A percentile compares a stretch with the other conserved stretches of the same genome.
These are phyloP conservation scores for Phytophthora pluvialis DNA, from an alignment of 352 stramenopile genomes.

Conservation along the genomic window DNA sequence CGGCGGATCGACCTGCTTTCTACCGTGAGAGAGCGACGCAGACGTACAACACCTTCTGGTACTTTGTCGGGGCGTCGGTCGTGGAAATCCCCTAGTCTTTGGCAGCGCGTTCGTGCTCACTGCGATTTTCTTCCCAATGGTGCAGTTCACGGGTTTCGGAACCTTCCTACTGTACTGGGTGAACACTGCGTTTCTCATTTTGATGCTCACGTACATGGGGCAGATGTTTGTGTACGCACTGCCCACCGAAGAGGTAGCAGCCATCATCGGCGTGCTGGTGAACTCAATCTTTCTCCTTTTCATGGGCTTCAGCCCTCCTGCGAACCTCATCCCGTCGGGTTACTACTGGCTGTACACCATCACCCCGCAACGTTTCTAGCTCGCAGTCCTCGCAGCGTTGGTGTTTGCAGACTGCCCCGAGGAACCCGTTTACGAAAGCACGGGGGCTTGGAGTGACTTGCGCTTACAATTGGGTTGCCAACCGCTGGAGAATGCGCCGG, in stretches of 20 bases:
- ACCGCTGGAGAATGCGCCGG: slow-evolving; percentile 37
- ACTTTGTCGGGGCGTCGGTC: slow-evolving; percentile 68
- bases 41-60: slow-evolving; percentile 82
- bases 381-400: slow-evolving; percentile 36
- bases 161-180: slow-evolving; percentile 44
- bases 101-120: slow-evolving; percentile 42
- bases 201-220: slow-evolving; percentile 44
- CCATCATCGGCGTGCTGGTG: slow-evolving; percentile 33
- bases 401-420: slow-evolving; percentile 43
- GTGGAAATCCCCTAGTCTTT: slow-evolving; percentile 73
- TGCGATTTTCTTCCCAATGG: slow-evolving; percentile 48
- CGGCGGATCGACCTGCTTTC: slow-evolving; percentile 83
- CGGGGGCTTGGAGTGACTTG: slow-evolving; percentile 27
- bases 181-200: slow-evolving; percentile 35
- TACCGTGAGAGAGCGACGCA: slow-evolving; percentile 81
- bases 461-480: slow-evolving; percentile 44
- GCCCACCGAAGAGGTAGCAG: slow-evolving; percentile 35
- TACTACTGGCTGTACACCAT: slow-evolving; percentile 52
- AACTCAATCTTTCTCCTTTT: slow-evolving; percentile 48
- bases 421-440: slow-evolving; percentile 28
- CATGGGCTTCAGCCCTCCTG: slow-evolving; percentile 43
- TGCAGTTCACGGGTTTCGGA: slow-evolving; percentile 42
- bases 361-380: slow-evolving; percentile 36
- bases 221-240: slow-evolving; percentile 40
- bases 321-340: slow-evolving; percentile 36